Evolutionary conservation across 345 rosid species (phyloP).

Genomic region (Boechera retrofracta): DNA sequence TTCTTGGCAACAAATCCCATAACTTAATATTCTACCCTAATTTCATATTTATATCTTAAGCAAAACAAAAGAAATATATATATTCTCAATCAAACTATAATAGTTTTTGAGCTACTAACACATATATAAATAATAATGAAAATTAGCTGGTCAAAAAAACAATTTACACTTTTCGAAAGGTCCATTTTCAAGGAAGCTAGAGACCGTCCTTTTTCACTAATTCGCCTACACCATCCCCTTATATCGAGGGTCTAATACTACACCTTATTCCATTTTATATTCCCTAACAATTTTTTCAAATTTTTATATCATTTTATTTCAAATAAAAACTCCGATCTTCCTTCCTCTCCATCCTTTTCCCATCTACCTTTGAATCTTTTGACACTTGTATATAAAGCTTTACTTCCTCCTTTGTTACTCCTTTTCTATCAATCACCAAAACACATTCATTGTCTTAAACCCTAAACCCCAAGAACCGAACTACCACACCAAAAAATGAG

Average conservation of each 20-base stretch:
- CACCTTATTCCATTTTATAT: constrained; percentile 50
- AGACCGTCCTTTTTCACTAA: constrained; percentile 55
- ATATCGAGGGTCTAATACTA: constrained; percentile 45
- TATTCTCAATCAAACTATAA: neutral
- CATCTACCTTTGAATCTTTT: constrained; percentile 47
- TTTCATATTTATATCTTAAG: constrained; percentile 29
- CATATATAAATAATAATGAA: neutral
- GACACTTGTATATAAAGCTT: constrained; percentile 44
- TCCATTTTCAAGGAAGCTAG: constrained; percentile 48
- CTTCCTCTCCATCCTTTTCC: constrained; percentile 51
- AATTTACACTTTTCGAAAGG: constrained; percentile 42
- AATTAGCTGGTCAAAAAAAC: constrained; percentile 31
- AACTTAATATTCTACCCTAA: neutral
- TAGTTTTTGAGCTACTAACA: neutral
- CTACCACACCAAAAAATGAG: constrained; percentile 46
- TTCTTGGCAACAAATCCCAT: constrained; percentile 23
- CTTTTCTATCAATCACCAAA: constrained; percentile 46
- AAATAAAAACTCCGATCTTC: constrained; percentile 19
- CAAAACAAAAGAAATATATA: neutral
- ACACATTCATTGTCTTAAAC: constrained; percentile 35
- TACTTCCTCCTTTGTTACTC: constrained; percentile 43
- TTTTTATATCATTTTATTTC: neutral
- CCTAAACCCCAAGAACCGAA: constrained; percentile 29
- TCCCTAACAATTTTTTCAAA: constrained; percentile 20
- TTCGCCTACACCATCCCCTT: constrained; percentile 49